Evolutionary conservation across 2,329 filamentous ascomycete genomes (phyloP), one percentile per base, ranked within the genome.

Genomic region (Amphichorda felina): DNA sequence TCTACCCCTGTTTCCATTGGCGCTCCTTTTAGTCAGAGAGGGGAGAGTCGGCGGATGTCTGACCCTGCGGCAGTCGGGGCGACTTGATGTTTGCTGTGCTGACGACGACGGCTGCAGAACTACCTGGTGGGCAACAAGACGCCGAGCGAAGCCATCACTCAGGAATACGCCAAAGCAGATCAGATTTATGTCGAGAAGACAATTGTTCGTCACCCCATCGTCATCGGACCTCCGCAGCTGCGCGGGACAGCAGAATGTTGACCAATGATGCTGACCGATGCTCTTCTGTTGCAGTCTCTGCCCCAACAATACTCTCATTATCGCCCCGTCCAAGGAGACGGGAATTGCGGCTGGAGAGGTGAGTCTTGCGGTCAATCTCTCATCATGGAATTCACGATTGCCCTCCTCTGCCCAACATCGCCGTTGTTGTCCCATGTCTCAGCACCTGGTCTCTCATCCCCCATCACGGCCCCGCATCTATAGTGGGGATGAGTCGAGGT

Each of bases 261-360:
- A n/a, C 21, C 31, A 33, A 33, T 19, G 26, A 18, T 31, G 29
- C 16, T 31, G 18, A 31, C 29, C 5, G 5, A 6, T 24, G 25
- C 34, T 36, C 40, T 36, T 25, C 16, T 22, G 15, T 22, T 18
- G 11, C 46, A 94, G 87, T 72, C 79, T 15, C 70, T 98, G 37
- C 82, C 87, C 6, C 70, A 79, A 48, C 85, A 81, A 38, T 94
- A 94, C 57, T 83, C 85, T 15, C 79, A 87, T 54, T 94, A 89
- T 53, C 84, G 91, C 37, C 80, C 80, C 9, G 77, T 94, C 55
- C 79, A 82, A 57, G 89, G 91, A 36, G 89, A 96, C 61, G 91
- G 91, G 40, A 93, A 94, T 55, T 96, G 91, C 60, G 91, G 89
- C 50, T 96, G 91, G 89, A 76, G 89, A 80, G 91, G 89, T 95